Percentiles rank a stretch among this genome's conserved stretches.
These are phyloP conservation scores for Cyclotella sp. DNA, from an alignment of 108 stramenopile genomes.

Conservation along the genomic window DNA sequence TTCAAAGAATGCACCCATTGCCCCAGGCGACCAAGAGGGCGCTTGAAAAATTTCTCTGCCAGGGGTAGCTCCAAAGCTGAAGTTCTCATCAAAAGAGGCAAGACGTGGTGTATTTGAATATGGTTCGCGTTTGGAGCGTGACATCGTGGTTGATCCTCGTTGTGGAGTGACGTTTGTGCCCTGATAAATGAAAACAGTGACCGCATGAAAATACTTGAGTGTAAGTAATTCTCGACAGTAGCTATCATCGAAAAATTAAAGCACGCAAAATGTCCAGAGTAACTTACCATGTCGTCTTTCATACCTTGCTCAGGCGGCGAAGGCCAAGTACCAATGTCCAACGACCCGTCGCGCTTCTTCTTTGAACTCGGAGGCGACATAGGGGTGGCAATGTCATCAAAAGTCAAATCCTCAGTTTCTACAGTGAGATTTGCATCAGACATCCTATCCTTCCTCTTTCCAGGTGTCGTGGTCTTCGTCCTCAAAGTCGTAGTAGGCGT, in stretches of 20 bases:
- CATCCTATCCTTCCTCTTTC: constrained; percentile 30
- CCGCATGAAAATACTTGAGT: neutral
- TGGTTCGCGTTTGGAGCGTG: neutral
- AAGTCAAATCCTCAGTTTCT: constrained; percentile 27
- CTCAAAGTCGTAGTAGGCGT: neutral
- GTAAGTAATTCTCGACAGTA: neutral
- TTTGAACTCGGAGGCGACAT: constrained; percentile 44
- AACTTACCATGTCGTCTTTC: constrained; percentile 18
- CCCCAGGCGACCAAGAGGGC: constrained; percentile 24
- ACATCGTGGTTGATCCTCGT: neutral
- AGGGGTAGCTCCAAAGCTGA: constrained; percentile 19
- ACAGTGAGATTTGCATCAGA: constrained; percentile 29
- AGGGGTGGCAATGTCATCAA: constrained; percentile 21
- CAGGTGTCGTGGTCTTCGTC: constrained; percentile 15
- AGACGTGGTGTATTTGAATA: neutral
- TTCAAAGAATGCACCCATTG: constrained; percentile 31
- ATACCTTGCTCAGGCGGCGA: constrained; percentile 7
- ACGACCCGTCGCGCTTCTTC: constrained; percentile 28
- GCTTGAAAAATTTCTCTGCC: constrained; percentile 10
- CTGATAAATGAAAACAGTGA: neutral
- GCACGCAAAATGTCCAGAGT: neutral
- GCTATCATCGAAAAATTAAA: neutral
- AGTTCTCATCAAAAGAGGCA: constrained; percentile 14
- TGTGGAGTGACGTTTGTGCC: constrained; percentile 9
- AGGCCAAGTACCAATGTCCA: constrained; percentile 16